phyloP scores from a whole-genome alignment of 768 basidiomycete genomes.

The Lactarius sp. region DNA sequence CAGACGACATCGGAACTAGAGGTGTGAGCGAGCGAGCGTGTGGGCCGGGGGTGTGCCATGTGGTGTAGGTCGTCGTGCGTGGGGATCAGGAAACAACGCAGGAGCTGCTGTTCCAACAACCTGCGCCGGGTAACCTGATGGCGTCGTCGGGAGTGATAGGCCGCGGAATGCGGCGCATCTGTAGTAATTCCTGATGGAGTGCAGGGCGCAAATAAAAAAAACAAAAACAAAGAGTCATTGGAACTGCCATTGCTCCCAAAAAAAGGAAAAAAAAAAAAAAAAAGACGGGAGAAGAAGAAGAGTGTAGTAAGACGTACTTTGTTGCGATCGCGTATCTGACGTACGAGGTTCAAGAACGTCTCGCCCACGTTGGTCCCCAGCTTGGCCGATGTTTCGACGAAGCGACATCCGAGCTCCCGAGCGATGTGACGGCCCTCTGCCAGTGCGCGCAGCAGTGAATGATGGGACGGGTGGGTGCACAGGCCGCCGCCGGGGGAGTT shows the following conservation, averaged over 20 bases:
- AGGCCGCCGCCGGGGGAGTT: background rate
- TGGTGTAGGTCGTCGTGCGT: background rate
- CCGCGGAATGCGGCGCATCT: constrained; percentile 11
- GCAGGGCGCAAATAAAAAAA: background rate
- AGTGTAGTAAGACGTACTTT: constrained; percentile 47
- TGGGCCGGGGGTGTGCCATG: background rate
- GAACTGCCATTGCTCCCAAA: background rate
- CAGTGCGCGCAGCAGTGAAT: no score
- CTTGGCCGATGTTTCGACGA: constrained; percentile 95
- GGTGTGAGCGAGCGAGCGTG: background rate
- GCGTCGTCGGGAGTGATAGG: background rate
- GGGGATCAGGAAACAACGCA: constrained; percentile 12
- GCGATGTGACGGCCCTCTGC: constrained; percentile 95
- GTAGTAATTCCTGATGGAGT: background rate
- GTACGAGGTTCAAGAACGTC: constrained; percentile 86
- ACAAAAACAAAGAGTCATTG: background rate
- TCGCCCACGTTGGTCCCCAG: constrained; percentile 94
- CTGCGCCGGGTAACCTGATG: constrained; percentile 14
- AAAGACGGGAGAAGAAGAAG: background rate
- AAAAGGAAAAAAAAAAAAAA: no score
- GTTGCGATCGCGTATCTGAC: constrained; percentile 90
- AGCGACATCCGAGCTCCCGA: constrained; percentile 87
- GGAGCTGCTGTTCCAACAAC: constrained; percentile 14
- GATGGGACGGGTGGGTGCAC: background rate
- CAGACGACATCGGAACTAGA: background rate